A percentile compares a stretch with the other conserved stretches of the same genome.
Evolutionary conservation across 2,329 filamentous ascomycete species (phyloP).

Genomic region (Diaporthe helianthi): DNA sequence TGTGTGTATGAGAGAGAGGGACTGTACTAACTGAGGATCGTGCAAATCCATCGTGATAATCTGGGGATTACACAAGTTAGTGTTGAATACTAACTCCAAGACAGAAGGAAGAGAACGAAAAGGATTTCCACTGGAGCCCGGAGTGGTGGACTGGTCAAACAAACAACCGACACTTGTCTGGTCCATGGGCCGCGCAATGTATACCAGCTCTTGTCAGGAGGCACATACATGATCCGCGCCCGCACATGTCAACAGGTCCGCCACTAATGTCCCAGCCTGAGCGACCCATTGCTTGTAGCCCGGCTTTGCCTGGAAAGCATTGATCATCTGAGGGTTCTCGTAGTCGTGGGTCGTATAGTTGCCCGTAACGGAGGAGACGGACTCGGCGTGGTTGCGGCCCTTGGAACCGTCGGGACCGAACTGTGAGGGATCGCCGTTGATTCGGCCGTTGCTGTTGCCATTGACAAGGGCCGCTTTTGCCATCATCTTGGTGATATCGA

Average conservation of each 20-base stretch:
- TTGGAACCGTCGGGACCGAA: constrained; percentile 46
- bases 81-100: constrained; percentile 3
- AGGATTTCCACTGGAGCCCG: neutral
- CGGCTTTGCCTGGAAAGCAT: constrained; percentile 76
- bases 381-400: constrained; percentile 48
- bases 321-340: constrained; percentile 62
- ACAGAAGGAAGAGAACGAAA: neutral
- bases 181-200: constrained; percentile 19
- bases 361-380: constrained; percentile 50
- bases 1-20: neutral
- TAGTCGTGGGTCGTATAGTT: constrained; percentile 71
- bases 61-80: constrained; percentile 35
- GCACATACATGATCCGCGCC: constrained; percentile 84
- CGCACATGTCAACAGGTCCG: constrained; percentile 92
- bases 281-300: constrained; percentile 99
- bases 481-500: constrained; percentile 77
- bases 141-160: neutral
- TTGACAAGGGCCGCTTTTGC: constrained; percentile 69
- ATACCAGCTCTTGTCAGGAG: constrained; percentile 10
- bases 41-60: constrained; percentile 98
- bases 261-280: constrained; percentile 92
- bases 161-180: constrained; percentile 27
- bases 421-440: constrained; percentile 43
- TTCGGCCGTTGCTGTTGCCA: constrained; percentile 48
- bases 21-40: constrained; percentile 71